Evolutionary conservation across 2,329 filamentous ascomycete genomes (phyloP).

Genomic region (Scopulariopsis brevicaulis): DNA sequence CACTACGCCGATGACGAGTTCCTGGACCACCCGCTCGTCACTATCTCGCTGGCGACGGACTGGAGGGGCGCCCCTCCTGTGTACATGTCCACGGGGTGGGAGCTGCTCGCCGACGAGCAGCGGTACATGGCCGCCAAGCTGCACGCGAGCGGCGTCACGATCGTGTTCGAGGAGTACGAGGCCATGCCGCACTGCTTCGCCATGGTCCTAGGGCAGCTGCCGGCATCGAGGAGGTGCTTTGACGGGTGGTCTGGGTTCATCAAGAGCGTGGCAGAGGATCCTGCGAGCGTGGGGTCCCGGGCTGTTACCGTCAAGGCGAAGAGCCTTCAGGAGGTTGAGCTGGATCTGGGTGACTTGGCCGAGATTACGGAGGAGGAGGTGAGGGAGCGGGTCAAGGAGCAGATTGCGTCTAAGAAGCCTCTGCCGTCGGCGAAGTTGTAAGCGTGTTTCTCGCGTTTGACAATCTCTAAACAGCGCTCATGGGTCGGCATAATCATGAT

Average conservation of each 20-base stretch:
- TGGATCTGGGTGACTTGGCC: constrained; percentile 28
- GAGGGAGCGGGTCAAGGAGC: constrained; percentile 20
- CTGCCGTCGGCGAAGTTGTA: neutral
- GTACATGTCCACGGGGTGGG: constrained; percentile 59
- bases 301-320: constrained; percentile 37
- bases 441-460: neutral
- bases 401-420: neutral
- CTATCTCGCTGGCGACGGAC: constrained; percentile 41
- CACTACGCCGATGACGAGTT: constrained; percentile 44
- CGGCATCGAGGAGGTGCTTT: constrained; percentile 38
- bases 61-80: constrained; percentile 57
- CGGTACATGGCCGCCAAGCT: constrained; percentile 47
- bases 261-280: constrained; percentile 22
- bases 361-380: constrained; percentile 30
- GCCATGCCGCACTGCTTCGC: constrained; percentile 73
- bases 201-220: constrained; percentile 29
- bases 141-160: constrained; percentile 41
- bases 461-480: too few relatives aligned
- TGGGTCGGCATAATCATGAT: too few relatives aligned
- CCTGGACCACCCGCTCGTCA: constrained; percentile 55
- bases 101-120: constrained; percentile 59
- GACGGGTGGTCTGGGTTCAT: constrained; percentile 47
- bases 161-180: constrained; percentile 63
- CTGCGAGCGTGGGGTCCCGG: constrained; percentile 20
- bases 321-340: constrained; percentile 33